Conservation (phyloP, 2,329 filamentous ascomycete species). For the Paecilomyces sp. region DNA sequence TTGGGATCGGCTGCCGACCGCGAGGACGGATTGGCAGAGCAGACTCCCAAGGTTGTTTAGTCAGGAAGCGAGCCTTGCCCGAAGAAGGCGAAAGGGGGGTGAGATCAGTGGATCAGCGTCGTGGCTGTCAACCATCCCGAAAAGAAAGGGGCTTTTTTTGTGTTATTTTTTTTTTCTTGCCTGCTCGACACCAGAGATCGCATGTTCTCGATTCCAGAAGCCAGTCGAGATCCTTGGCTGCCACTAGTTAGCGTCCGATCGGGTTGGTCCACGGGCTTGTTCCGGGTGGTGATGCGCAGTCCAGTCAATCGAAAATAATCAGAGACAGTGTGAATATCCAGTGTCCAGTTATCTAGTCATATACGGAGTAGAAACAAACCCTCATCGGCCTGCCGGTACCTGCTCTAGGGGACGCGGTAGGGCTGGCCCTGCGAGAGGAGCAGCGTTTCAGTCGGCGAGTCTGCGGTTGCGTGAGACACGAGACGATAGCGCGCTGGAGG, state of each 20-base stretch:
- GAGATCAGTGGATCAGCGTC: background rate
- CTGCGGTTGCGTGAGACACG: background rate
- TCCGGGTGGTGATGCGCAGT: too few relatives aligned
- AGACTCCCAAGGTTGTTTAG: background rate
- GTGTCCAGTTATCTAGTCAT: too few relatives aligned
- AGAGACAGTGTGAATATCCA: too few relatives aligned
- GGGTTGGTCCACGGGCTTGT: background rate
- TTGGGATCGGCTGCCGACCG: background rate
- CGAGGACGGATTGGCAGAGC: background rate
- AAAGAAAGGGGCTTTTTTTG: background rate
- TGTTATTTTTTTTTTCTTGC: too few relatives aligned
- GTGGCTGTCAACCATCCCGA: background rate
- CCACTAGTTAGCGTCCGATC: background rate
- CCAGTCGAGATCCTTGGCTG: background rate
- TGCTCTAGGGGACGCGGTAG: background rate
- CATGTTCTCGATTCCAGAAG: background rate
- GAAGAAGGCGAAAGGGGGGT: background rate
- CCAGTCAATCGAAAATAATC: too few relatives aligned
- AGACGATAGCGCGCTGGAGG: background rate
- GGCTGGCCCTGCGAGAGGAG: background rate
- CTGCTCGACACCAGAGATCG: background rate
- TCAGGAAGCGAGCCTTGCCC: background rate
- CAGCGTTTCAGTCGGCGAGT: background rate
- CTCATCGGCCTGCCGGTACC: background rate
- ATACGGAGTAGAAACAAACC: too few relatives aligned